Evolutionary conservation across 139 green algal species (phyloP), one percentile per base, ranked within the genome.

Genomic region (Chlamydomonas asymmetrica): DNA sequence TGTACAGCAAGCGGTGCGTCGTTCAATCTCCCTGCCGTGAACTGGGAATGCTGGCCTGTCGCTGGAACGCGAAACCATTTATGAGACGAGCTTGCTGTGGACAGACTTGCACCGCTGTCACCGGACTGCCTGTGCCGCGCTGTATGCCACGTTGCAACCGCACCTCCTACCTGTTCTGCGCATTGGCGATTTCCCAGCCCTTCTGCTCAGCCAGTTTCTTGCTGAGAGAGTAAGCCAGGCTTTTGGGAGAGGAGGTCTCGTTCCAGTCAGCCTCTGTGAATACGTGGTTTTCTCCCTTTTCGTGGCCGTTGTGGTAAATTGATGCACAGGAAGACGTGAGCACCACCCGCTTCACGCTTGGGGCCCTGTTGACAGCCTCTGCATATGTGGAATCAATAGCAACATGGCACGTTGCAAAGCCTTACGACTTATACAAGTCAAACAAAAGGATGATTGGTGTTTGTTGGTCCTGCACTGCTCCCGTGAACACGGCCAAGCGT

Each of bases 311-410:
- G 3, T 71, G 68, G 31, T 63, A 84, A 2, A 89, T 72, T 0
- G 85, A 78, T 1, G 80, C 88, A 4, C 86, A 68, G 18, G 80
- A 89, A 18, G 78, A 84, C 1, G 89, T 92, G 20, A 93, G 60
- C 27, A 93, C 84, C 38, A 93, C 82, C 4, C 80, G 77, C 54
- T 83, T 73, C 49, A 93, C 87, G 25, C 34, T 80, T 23, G 59
- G 62, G 7, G 71, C 39, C 2, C 66, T 52, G 62, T 88, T 82
- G 10, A 91, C 87, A 0, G 80, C 60, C 20, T 29, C 74, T 80
- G 74, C 18, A 54, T 7, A 18, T 52, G 16, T 7, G n/a, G 25
- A 5, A 40, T 40, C 49, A 50, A 10, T 10, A 52, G 16, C 45
- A 52, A 52, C 31, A 10, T 10, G 16, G 16, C 45, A 52, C 10